These are phyloP conservation scores for Alternaria alternata DNA, from an alignment of 2,329 filamentous ascomycete genomes.

Conservation along the genomic window DNA sequence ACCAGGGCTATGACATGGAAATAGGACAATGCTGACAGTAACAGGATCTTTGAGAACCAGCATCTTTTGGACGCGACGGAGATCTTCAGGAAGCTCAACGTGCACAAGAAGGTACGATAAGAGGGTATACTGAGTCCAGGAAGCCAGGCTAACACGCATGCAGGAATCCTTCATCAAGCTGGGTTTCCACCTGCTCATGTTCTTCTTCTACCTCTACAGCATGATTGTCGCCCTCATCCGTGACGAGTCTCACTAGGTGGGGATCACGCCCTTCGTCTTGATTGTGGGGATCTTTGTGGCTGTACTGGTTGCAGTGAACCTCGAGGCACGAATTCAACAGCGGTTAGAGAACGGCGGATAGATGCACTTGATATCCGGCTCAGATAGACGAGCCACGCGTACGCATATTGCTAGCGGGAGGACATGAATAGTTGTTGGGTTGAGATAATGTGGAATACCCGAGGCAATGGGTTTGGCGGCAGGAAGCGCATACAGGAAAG, in stretches of 20 bases:
- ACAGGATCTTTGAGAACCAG: conserved; percentile 94
- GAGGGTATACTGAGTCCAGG: not conserved
- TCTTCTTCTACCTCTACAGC: conserved; percentile 99
- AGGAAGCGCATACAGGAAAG: not conserved
- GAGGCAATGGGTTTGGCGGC: conserved; percentile 6
- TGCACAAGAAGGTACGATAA: conserved; percentile 88
- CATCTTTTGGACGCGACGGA: conserved; percentile 97
- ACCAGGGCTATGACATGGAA: not conserved
- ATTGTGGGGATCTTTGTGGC: conserved; percentile 9
- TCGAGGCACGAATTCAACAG: not conserved
- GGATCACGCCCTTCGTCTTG: conserved; percentile 22
- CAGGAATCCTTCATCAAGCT: conserved; percentile 99
- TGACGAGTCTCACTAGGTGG: conserved; percentile 80
- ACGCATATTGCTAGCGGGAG: conserved; percentile 19
- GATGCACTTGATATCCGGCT: conserved; percentile 24
- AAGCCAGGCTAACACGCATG: conserved; percentile 17
- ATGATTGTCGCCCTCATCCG: conserved; percentile 97
- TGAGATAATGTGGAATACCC: conserved; percentile 14
- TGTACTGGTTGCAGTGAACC: conserved; percentile 6
- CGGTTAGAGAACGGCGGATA: not conserved
- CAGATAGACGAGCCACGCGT: conserved; percentile 18
- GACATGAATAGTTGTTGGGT: conserved; percentile 5
- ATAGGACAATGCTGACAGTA: conserved; percentile 43
- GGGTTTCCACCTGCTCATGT: conserved; percentile 98
- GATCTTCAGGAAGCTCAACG: conserved; percentile 98